Evolutionary conservation across 1,284 basidiomycete genomes (phyloP).

Genomic region (Puccinia horiana): DNA sequence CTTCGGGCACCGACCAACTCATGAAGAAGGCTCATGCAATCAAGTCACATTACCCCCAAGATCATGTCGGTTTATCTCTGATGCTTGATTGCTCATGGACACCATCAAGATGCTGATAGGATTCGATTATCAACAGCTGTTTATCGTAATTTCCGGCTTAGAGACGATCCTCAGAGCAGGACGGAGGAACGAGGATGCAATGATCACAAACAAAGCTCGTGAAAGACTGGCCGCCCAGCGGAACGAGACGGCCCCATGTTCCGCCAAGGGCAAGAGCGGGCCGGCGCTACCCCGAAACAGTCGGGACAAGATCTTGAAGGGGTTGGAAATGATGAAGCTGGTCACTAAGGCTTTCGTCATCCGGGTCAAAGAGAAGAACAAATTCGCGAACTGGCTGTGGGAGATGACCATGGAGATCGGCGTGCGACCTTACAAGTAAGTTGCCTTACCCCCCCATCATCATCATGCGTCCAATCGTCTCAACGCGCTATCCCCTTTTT

Average conservation of each 20-base stretch:
- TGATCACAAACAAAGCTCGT: slow-evolving; percentile 1
- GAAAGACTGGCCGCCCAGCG: not conserved
- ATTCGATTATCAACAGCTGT: slow-evolving; percentile 20
- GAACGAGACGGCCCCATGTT: not conserved
- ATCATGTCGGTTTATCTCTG: slow-evolving; percentile 24
- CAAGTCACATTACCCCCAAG: slow-evolving; percentile 9
- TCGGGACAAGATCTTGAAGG: slow-evolving; percentile 25
- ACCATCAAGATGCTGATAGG: no score
- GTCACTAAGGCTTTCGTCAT: slow-evolving; percentile 29
- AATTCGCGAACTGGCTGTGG: slow-evolving; percentile 43
- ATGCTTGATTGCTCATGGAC: no score
- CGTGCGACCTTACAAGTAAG: slow-evolving; percentile 39
- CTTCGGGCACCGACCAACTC: not conserved
- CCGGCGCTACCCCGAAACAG: not conserved
- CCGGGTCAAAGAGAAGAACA: slow-evolving; percentile 19
- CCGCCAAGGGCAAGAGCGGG: not conserved
- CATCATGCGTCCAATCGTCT: no score
- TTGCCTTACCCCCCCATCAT: no score
- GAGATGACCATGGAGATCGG: slow-evolving; percentile 41
- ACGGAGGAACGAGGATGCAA: not conserved
- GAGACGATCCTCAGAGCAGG: slow-evolving; percentile 19
- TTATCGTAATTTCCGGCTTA: slow-evolving; percentile 40
- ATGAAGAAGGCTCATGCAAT: slow-evolving; percentile 27
- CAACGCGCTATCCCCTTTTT: no score
- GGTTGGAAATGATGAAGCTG: slow-evolving; percentile 35